Evolutionary conservation across 2,329 filamentous ascomycete genomes (phyloP).

Genomic region (Colletotrichum theobromicola): DNA sequence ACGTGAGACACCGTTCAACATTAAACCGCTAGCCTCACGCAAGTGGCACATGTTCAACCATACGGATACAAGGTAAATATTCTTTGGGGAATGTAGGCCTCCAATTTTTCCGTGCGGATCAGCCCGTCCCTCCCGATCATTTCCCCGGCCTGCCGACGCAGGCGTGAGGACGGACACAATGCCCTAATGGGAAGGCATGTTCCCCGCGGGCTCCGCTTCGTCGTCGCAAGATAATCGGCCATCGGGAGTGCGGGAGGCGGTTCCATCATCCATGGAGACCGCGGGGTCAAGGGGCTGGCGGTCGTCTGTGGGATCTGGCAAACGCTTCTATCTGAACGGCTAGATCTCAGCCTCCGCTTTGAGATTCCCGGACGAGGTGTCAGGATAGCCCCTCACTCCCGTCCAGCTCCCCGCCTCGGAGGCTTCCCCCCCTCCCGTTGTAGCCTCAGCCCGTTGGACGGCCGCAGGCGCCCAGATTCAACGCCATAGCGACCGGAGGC

Average conservation of each 20-base stretch:
- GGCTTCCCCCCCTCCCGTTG: background rate
- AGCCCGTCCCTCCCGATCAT: conserved; percentile 16
- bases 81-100: background rate
- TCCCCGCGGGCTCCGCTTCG: conserved; percentile 4
- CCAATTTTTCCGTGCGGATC: conserved; percentile 1
- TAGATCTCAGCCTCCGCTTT: background rate
- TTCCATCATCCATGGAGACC: background rate
- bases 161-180: background rate
- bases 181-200: background rate
- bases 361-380: background rate
- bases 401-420: background rate
- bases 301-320: background rate
- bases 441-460: background rate
- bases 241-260: conserved; percentile 1
- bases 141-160: conserved; percentile 7
- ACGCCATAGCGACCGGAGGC: background rate
- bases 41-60: background rate
- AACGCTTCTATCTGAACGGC: background rate
- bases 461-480: background rate
- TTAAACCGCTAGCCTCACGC: background rate
- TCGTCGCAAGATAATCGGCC: background rate
- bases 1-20: conserved; percentile 6
- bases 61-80: background rate
- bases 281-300: background rate
- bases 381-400: background rate